Conservation (phyloP, 1,284 basidiomycete genomes). For the Puccinia hordei region DNA sequence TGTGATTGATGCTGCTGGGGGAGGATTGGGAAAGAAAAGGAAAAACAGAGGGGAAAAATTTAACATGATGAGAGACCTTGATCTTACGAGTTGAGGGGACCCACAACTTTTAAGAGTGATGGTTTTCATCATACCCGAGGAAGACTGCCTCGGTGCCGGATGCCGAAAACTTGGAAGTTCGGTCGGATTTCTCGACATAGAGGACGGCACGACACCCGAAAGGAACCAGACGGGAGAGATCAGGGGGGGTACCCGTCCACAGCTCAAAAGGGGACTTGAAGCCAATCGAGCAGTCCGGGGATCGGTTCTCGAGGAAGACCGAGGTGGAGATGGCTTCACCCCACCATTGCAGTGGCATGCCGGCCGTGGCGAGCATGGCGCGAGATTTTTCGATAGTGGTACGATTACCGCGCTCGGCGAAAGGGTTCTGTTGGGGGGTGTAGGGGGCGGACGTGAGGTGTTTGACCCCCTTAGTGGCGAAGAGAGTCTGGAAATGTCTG, state of each 20-base stretch:
- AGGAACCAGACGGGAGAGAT: not conserved
- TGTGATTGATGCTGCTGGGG: no score
- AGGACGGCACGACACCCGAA: not conserved
- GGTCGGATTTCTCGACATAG: not conserved
- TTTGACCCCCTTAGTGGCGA: conserved; percentile 57
- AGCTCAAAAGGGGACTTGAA: not conserved
- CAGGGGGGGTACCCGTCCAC: not conserved
- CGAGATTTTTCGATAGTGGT: conserved; percentile 56
- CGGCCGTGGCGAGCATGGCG: conserved; percentile 55
- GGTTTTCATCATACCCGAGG: not conserved
- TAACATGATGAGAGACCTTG: not conserved
- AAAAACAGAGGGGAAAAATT: not conserved
- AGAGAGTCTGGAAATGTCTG: conserved; percentile 55
- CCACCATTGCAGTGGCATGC: not conserved
- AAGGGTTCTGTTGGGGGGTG: conserved; percentile 56
- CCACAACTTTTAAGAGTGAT: not conserved
- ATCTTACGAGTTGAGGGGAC: not conserved
- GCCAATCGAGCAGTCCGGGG: not conserved
- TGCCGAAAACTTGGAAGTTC: not conserved
- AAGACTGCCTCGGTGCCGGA: not conserved
- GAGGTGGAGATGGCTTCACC: not conserved
- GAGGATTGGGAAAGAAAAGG: no score
- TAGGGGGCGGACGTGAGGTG: conserved; percentile 60
- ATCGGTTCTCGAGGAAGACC: not conserved
- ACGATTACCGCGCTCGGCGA: conserved; percentile 53